Evolutionary conservation across 1,284 basidiomycete species (phyloP).

Genomic region (Neonothopanus nambi): DNA sequence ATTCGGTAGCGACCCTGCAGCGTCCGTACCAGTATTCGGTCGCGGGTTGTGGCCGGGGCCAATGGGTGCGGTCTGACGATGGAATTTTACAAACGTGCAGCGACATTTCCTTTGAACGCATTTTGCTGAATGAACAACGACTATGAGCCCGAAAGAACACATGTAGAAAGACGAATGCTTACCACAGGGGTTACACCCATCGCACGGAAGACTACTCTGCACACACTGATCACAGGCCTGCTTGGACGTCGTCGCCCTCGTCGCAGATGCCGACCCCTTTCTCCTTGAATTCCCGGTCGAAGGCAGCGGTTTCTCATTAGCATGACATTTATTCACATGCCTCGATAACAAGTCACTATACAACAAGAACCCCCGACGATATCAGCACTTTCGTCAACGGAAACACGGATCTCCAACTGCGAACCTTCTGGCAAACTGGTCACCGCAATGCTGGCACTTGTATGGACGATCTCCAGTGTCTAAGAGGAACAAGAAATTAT

Average conservation of each 20-base stretch:
- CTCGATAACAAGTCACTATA: conserved; percentile 80
- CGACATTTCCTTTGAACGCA: conserved; percentile 73
- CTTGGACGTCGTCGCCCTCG: conserved; percentile 73
- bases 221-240: conserved; percentile 89
- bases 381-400: conserved; percentile 4
- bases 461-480: conserved; percentile 93
- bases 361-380: conserved; percentile 12
- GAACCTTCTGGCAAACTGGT: conserved; percentile 86
- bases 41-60: conserved; percentile 62
- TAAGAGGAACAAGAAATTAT: conserved; percentile 33
- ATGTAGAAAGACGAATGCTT: conserved; percentile 34
- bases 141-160: not conserved
- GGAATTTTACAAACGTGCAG: conserved; percentile 85
- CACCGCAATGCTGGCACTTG: conserved; percentile 86
- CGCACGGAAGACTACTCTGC: conserved; percentile 76
- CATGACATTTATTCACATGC: conserved; percentile 89
- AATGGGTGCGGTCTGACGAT: conserved; percentile 75
- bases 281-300: conserved; percentile 42
- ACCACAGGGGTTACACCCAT: conserved; percentile 81
- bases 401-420: conserved; percentile 22
- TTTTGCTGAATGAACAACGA: conserved; percentile 56
- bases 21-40: conserved; percentile 8
- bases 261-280: conserved; percentile 61
- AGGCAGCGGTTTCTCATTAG: conserved; percentile 63
- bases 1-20: no score